Conservation (phyloP, 169 alveolate genomes). For the Eimeria necatrix region DNA sequence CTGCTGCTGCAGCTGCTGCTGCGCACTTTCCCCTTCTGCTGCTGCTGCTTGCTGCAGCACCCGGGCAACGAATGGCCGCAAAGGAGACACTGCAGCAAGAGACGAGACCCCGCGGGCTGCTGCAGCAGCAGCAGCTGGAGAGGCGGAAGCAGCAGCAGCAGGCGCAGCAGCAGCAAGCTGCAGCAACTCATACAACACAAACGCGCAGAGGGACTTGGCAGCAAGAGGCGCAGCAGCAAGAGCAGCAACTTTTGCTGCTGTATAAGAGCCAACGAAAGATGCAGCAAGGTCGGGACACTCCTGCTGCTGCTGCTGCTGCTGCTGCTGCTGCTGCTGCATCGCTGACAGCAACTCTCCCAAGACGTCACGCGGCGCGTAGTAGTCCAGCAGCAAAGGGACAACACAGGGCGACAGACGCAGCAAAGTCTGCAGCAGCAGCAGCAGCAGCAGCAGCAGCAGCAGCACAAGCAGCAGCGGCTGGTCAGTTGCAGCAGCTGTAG, state of each 20-base stretch:
- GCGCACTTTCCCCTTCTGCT: slow-evolving; percentile 38
- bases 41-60: slow-evolving; percentile 46
- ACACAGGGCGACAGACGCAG: slow-evolving; percentile 29
- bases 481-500: not conserved
- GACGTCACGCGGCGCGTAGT: slow-evolving; percentile 34
- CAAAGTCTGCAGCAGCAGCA: slow-evolving; percentile 55
- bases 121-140: slow-evolving; percentile 13
- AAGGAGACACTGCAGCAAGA: slow-evolving; percentile 1
- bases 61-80: slow-evolving; percentile 41
- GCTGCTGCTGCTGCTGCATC: slow-evolving; percentile 43
- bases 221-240: slow-evolving; percentile 45
- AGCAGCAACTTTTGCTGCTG: slow-evolving; percentile 40
- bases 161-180: slow-evolving; percentile 60
- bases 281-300: slow-evolving; percentile 29
- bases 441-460: not conserved
- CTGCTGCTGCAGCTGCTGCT: slow-evolving; percentile 68
- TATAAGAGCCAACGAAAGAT: slow-evolving; percentile 1
- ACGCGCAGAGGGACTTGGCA: slow-evolving; percentile 11
- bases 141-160: not conserved
- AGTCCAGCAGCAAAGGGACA: slow-evolving; percentile 57
- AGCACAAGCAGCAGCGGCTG: too few species aligned
- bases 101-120: not conserved
- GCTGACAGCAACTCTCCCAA: slow-evolving; percentile 54
- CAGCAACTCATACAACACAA: slow-evolving; percentile 34
- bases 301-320: slow-evolving; percentile 11